Conservation (phyloP, 495 filamentous ascomycete genomes). For the Tuber borchii region DNA sequence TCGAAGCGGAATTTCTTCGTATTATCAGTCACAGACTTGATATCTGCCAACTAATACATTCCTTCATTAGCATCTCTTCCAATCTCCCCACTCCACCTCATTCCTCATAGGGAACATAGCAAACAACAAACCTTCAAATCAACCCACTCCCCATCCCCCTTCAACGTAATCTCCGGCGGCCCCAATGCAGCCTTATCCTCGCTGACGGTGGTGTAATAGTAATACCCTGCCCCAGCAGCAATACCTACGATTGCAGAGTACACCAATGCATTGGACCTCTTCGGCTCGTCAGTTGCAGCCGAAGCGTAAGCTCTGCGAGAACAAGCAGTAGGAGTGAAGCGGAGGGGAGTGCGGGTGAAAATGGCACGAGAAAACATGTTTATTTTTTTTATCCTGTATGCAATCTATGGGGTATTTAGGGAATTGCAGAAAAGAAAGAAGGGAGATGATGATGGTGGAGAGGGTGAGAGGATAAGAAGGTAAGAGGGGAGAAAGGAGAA, state of each 20-base stretch:
- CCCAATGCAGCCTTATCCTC: slow-evolving; percentile 35
- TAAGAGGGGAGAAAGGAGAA: not conserved
- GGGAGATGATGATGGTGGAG: not conserved
- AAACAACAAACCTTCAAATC: slow-evolving; percentile 23
- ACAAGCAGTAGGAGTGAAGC: slow-evolving; percentile 8
- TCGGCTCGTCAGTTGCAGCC: slow-evolving; percentile 15
- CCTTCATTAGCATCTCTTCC: slow-evolving; percentile 56
- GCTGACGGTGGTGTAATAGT: slow-evolving; percentile 45
- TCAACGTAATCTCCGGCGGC: slow-evolving; percentile 52
- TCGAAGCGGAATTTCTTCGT: slow-evolving; percentile 80
- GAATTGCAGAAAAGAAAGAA: slow-evolving; percentile 12
- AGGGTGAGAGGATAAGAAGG: no score
- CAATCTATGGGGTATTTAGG: not conserved
- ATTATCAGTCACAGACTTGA: slow-evolving; percentile 75
- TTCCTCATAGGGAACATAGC: not conserved
- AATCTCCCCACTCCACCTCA: not conserved
- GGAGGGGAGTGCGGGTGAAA: slow-evolving; percentile 22
- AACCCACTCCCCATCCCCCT: slow-evolving; percentile 80
- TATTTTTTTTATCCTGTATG: not conserved
- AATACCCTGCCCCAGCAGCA: slow-evolving; percentile 49
- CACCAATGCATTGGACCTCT: slow-evolving; percentile 39
- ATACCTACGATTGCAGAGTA: slow-evolving; percentile 44
- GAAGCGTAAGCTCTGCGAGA: slow-evolving; percentile 24
- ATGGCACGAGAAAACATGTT: slow-evolving; percentile 37
- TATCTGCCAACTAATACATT: slow-evolving; percentile 46